Evolutionary conservation across 140 eudicot species (phyloP).

Genomic region (Cichorium intybus): DNA sequence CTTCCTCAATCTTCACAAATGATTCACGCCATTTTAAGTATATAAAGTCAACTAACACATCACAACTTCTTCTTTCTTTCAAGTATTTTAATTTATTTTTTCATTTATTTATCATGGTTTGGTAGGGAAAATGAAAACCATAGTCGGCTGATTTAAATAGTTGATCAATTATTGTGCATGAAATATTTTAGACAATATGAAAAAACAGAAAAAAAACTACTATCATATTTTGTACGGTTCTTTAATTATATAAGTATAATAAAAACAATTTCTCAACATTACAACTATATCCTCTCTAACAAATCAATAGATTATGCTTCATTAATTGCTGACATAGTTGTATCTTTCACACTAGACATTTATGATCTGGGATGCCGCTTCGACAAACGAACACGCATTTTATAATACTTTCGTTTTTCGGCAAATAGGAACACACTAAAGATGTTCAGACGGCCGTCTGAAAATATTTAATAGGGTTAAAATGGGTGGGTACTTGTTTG

Average conservation of each 20-base stretch:
- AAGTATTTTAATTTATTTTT: neutral
- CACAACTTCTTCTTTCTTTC: conserved; percentile 10
- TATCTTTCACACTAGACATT: neutral
- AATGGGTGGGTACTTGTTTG: no score
- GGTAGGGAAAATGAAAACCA: neutral
- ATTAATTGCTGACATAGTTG: neutral
- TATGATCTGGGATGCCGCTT: neutral
- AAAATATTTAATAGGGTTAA: no score
- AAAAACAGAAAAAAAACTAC: no score
- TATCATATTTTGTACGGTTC: no score
- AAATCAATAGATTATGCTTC: no score
- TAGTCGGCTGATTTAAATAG: neutral
- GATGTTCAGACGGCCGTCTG: neutral
- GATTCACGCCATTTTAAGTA: neutral
- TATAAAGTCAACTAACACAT: conserved; percentile 20
- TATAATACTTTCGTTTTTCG: neutral
- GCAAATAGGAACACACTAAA: neutral
- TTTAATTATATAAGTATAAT: no score
- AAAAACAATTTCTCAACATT: no score
- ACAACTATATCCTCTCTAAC: no score
- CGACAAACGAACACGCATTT: neutral
- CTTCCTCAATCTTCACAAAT: conserved; percentile 5
- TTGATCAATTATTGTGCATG: neutral
- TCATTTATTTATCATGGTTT: neutral
- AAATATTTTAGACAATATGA: no score